Evolutionary conservation across 2,329 filamentous ascomycete species (phyloP), one percentile per base, ranked within the genome.

Genomic region (Didymella glomerata): DNA sequence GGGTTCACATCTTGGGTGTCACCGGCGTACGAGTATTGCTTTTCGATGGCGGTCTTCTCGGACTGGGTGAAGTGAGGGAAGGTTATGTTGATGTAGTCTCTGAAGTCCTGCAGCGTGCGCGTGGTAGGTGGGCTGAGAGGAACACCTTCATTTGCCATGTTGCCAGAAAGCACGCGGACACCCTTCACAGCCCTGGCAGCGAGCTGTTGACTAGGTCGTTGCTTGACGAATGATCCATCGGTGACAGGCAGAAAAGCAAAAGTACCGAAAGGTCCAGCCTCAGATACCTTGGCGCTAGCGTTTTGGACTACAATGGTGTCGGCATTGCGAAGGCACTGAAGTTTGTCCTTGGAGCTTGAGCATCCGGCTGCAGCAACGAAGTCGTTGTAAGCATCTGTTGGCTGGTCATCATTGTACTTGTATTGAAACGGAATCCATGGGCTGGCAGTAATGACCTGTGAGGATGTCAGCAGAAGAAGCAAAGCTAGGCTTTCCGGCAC

Each of bases 191-290:
- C 47, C 45, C 65, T 69, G n/a, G 67, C 55, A 18, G 68, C 36
- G 2, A 76, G 66, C 40, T 69, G 64, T 34, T 67, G 62, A 20
- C 67, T 73, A 0, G 77, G 76, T 2, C 75, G 70, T 30, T 78
- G 69, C 30, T 71, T 68, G 25, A 81, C 72, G 54, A 79, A 76
- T 1, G 69, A 65, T 13, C 77, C 77, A 57, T 80, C 78, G 1
- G 79, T 77, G 2, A 79, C 75, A 0, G 79, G 78, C 6, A 77
- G 66, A 54, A 76, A 81, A 45, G 77, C 77, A 56, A 77, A 80
- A n/a, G 74, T 75, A 4, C 79, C 79, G 49, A 77, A 80, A 7
- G 69, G 67, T 9, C 72, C 66, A 24, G 72, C 69, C 66, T 72
- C 69, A 5, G 69, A 75, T 48, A 74, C 71, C 44, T 66, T 68